Percentiles rank a stretch among this genome's conserved stretches.
phyloP scores from a whole-genome alignment of 2,329 filamentous ascomycete species.

The Aspergillus pseudonomiae region DNA sequence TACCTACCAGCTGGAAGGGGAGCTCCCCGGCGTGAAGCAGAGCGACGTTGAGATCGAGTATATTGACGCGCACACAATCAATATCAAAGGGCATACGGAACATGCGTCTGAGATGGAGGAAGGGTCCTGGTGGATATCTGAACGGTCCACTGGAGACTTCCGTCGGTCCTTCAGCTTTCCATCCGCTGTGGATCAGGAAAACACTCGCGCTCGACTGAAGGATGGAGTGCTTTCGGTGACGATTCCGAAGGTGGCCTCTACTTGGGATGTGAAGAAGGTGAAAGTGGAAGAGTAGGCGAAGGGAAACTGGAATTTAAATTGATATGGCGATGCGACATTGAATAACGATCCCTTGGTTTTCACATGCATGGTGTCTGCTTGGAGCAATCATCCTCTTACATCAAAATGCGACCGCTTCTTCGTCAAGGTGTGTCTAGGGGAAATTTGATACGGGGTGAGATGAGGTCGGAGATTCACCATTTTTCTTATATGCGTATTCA shows the following conservation, averaged over 20 bases:
- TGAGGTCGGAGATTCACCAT: background rate
- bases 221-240: slow-evolving; percentile 61
- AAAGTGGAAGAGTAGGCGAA: background rate
- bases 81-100: slow-evolving; percentile 49
- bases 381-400: background rate
- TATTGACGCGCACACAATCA: slow-evolving; percentile 50
- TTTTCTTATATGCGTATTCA: background rate
- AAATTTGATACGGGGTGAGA: background rate
- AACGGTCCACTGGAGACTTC: slow-evolving; percentile 63
- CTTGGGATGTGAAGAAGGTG: slow-evolving; percentile 55
- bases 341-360: background rate
- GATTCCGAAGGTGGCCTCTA: slow-evolving; percentile 55
- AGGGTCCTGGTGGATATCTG: slow-evolving; percentile 61
- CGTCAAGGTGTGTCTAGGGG: background rate
- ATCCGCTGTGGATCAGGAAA: slow-evolving; percentile 59
- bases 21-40: slow-evolving; percentile 52
- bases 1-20: slow-evolving; percentile 52
- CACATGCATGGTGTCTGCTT: background rate
- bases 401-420: background rate
- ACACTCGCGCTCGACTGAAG: slow-evolving; percentile 63
- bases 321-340: background rate
- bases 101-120: slow-evolving; percentile 28
- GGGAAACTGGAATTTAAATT: background rate
- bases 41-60: slow-evolving; percentile 54
- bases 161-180: slow-evolving; percentile 63